Evolutionary conservation across 2,329 filamentous ascomycete species (phyloP).

Genomic region (Emmonsiellopsis sp.): DNA sequence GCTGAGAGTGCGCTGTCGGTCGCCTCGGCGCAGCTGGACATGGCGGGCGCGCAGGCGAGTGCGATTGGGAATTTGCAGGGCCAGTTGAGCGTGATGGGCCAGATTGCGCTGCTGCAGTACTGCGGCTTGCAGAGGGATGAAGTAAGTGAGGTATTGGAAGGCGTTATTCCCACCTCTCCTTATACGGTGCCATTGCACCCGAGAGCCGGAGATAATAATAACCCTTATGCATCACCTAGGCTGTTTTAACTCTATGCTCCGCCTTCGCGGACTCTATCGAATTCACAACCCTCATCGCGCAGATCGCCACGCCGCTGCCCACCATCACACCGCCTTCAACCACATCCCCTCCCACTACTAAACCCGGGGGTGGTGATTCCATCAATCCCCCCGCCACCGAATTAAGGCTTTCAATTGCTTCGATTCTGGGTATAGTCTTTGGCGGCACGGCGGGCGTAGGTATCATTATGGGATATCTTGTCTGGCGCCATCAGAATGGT

Average conservation of each 20-base stretch:
- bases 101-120: slow-evolving; percentile 1
- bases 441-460: neutral
- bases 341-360: neutral
- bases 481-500: neutral
- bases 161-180: too few relatives aligned
- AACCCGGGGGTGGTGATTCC: neutral
- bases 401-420: neutral
- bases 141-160: neutral
- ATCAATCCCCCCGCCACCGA: too few relatives aligned
- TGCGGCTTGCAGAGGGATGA: neutral
- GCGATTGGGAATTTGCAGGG: neutral
- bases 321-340: slow-evolving; percentile 48
- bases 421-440: slow-evolving; percentile 2
- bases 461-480: neutral
- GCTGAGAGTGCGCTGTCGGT: neutral
- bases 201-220: too few relatives aligned
- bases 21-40: neutral
- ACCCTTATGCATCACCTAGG: neutral
- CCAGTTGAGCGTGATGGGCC: slow-evolving; percentile 1
- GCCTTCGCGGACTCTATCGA: neutral
- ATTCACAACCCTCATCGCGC: neutral
- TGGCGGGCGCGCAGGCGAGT: neutral
- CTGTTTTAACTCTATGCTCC: neutral
- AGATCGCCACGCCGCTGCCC: slow-evolving; percentile 45
- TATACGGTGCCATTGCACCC: too few relatives aligned